Evolutionary conservation across 1,284 basidiomycete species (phyloP), one percentile per base, ranked within the genome.

Genomic region (Caloboletus firmus): DNA sequence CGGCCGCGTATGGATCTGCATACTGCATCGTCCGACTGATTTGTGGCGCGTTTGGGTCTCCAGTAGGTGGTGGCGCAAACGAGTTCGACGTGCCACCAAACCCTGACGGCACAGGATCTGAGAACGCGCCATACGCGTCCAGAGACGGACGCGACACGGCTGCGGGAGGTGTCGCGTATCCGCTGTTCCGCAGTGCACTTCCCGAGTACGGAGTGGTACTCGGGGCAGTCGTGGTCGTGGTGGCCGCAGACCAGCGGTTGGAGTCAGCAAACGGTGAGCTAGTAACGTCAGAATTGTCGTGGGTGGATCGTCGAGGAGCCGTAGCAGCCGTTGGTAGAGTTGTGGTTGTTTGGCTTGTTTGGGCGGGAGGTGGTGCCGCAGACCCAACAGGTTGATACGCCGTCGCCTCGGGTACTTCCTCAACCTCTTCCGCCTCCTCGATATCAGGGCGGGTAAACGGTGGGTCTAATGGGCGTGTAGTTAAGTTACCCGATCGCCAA

Each of bases 21-120:
- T 89, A 91, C 72, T 92, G 85, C 91, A 94, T 93, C 49, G 92
- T 94, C 63, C 91, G 76, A 69, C 91, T 93, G 34, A 91, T 74
- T 20, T 80, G 75, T 24, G 84, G 81, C 1, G 71, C 71, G 30
- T 65, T 61, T 67, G 71, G 59, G 68, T 79, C 59, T 64, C 70
- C 46, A 71, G 71, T 41, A 72, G 74, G 9, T 73, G 65, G 18
- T 60, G 63, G 37, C 8, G 60, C 57, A 51, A 61, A 70, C 39
- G 66, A 59, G 35, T 49, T 59, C 20, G 71, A 64, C 13, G 66
- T 70, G 11, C 67, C 60, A 60, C 76, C 74, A 66, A 82, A 89
- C 18, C 90, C 90, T 57, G 75, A 81, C 1, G 90, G 89, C 0
- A 87, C 80, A 30, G 89, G 89, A 66, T 92, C 89, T 0, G 84